Conservation (phyloP, 2,329 filamentous ascomycete species). For the Neonectria punicea region DNA sequence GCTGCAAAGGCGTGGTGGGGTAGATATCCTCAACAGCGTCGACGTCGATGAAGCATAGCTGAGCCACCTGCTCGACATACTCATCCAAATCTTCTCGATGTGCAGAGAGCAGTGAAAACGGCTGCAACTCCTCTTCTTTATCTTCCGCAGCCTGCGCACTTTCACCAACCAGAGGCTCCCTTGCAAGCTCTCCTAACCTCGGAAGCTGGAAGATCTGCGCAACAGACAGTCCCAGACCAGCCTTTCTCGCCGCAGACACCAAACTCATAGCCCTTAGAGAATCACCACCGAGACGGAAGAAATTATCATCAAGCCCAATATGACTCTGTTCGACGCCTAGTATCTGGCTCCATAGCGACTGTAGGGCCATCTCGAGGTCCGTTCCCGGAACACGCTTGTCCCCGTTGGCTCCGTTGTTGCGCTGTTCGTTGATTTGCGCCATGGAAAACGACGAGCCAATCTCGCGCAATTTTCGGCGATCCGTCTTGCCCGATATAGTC, state of each 20-base stretch:
- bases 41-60: neutral
- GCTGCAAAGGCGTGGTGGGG: slow-evolving; percentile 60
- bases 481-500: slow-evolving; percentile 15
- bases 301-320: slow-evolving; percentile 23
- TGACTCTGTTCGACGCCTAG: slow-evolving; percentile 1
- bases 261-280: slow-evolving; percentile 24
- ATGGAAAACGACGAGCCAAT: slow-evolving; percentile 1
- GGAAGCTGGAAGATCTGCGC: slow-evolving; percentile 16
- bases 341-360: slow-evolving; percentile 10
- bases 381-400: slow-evolving; percentile 2
- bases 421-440: slow-evolving; percentile 2
- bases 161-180: neutral
- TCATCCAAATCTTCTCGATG: neutral
- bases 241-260: slow-evolving; percentile 12
- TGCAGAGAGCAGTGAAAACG: slow-evolving; percentile 1
- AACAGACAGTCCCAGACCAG: slow-evolving; percentile 6
- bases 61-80: neutral
- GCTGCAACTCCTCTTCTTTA: neutral
- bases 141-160: neutral
- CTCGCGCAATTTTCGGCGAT: slow-evolving; percentile 10
- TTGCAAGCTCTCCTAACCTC: slow-evolving; percentile 15
- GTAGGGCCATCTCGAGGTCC: neutral
- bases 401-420: neutral
- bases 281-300: slow-evolving; percentile 28
- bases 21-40: slow-evolving; percentile 57